A percentile compares a stretch with the other conserved stretches of the same genome.
Conservation (phyloP, 257 asterid genomes). For the Thymus quinquecostatus region DNA sequence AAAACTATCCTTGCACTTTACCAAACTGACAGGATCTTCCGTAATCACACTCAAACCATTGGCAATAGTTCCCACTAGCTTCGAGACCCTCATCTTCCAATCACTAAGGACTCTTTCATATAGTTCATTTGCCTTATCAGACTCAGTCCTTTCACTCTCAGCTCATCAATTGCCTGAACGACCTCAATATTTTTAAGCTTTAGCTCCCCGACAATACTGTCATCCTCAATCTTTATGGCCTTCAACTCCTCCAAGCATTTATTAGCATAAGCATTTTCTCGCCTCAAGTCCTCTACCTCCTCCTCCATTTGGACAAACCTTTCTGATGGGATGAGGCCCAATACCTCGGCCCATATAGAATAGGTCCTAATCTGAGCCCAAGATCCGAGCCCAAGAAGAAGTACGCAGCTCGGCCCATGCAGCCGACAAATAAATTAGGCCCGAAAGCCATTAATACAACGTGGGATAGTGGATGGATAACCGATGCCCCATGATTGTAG, state of each 20-base stretch:
- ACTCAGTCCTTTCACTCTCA: constrained; percentile 17
- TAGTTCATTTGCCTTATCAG: constrained; percentile 19
- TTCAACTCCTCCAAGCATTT: constrained; percentile 15
- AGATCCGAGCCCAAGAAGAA: no score
- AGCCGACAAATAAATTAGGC: no score
- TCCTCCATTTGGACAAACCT: neutral
- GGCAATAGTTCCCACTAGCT: constrained; percentile 25
- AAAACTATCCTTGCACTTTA: neutral
- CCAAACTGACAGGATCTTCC: constrained; percentile 29
- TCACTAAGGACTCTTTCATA: constrained; percentile 15
- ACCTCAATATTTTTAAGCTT: constrained; percentile 24
- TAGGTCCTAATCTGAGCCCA: no score
- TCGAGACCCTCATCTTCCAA: constrained; percentile 26
- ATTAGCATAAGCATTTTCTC: constrained; percentile 18
- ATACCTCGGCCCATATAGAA: no score
- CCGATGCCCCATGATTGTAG: no score
- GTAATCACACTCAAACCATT: constrained; percentile 25
- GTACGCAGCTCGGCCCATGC: no score
- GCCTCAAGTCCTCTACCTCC: constrained; percentile 17
- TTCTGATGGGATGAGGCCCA: no score
- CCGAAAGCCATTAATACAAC: no score
- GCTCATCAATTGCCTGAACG: constrained; percentile 13
- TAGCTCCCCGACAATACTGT: constrained; percentile 5
- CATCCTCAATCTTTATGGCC: constrained; percentile 14
- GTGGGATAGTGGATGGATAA: no score